phyloP scores from a whole-genome alignment of 345 rosid genomes.

The Eucalyptus grandis region DNA sequence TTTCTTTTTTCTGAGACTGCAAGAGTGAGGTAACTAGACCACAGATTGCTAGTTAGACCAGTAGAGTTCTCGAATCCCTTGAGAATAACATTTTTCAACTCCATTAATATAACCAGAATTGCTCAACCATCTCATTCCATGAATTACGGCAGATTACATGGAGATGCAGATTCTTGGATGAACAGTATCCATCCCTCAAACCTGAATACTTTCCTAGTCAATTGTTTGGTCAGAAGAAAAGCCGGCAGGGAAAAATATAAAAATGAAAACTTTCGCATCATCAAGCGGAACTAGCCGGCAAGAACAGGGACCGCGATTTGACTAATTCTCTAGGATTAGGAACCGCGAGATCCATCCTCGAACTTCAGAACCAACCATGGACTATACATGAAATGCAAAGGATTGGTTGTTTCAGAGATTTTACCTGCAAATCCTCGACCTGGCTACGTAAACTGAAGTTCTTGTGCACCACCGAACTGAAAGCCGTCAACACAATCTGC shows the following conservation, averaged over 20 bases:
- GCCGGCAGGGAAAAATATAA: background rate
- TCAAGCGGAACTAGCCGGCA: background rate
- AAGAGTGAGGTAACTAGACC: background rate
- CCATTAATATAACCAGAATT: background rate
- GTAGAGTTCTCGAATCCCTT: background rate
- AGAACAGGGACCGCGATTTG: background rate
- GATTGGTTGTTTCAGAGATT: background rate
- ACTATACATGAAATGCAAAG: background rate
- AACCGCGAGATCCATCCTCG: background rate
- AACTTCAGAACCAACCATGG: background rate
- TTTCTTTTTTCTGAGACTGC: background rate
- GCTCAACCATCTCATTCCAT: background rate
- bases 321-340: background rate
- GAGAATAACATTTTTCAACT: background rate
- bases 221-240: background rate
- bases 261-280: background rate
- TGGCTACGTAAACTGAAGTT: slow-evolving; percentile 36
- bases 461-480: slow-evolving; percentile 42
- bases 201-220: background rate
- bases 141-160: background rate
- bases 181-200: background rate
- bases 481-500: slow-evolving; percentile 39
- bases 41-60: background rate
- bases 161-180: background rate
- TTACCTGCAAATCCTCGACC: slow-evolving; percentile 44